phyloP scores from a whole-genome alignment of 202 grass and related monocot species.

The Elaeis oleifera region DNA sequence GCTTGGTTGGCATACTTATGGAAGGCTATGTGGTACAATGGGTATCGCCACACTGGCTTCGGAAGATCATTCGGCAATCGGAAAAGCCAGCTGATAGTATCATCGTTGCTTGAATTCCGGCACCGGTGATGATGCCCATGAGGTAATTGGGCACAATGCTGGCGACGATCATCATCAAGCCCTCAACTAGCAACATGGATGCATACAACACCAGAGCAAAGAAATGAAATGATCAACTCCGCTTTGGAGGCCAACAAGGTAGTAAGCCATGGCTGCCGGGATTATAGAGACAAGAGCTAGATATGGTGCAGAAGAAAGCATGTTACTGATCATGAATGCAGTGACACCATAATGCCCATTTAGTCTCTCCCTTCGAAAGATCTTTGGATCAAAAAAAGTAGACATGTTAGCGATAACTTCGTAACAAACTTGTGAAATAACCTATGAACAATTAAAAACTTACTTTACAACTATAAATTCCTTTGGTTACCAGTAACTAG shows the following conservation, averaged over 20 bases:
- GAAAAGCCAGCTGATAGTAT: slow-evolving; percentile 10
- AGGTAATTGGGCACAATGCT: slow-evolving; percentile 16
- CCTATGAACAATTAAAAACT: no score
- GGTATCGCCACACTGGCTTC: slow-evolving; percentile 14
- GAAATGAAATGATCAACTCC: not conserved
- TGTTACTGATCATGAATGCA: slow-evolving; percentile 11
- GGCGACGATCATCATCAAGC: slow-evolving; percentile 18
- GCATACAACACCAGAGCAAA: not conserved
- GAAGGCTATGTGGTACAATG: slow-evolving; percentile 11
- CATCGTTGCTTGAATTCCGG: slow-evolving; percentile 18
- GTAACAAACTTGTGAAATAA: no score
- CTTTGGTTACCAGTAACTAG: no score
- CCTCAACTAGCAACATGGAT: slow-evolving; percentile 11
- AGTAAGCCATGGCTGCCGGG: slow-evolving; percentile 4
- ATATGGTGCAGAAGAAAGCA: slow-evolving; percentile 6
- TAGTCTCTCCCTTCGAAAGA: slow-evolving; percentile 15
- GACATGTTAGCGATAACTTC: not conserved
- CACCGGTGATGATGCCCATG: slow-evolving; percentile 20
- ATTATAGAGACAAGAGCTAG: slow-evolving; percentile 3
- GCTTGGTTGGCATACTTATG: slow-evolving; percentile 17
- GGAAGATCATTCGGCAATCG: slow-evolving; percentile 3
- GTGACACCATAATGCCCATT: slow-evolving; percentile 12
- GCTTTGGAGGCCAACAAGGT: slow-evolving; percentile 2
- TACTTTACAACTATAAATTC: no score
- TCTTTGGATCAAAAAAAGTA: not conserved